Base-by-base conservation (phyloP, 768 basidiomycete genomes). In the Pulveroboletus ravenelii region DNA sequence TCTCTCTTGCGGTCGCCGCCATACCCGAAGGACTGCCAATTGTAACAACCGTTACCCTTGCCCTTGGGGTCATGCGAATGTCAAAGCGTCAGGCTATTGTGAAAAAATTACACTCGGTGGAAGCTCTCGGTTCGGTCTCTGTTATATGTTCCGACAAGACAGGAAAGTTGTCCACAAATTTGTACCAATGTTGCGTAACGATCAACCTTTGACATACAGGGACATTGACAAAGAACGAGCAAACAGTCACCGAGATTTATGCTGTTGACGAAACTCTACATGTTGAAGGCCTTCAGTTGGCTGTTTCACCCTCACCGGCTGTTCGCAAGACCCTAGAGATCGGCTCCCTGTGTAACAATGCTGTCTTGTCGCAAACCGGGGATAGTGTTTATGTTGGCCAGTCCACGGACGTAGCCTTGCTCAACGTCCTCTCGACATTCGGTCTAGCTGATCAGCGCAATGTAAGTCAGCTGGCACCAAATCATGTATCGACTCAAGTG, bases 101-200 rank as follows among this genome's bases (percentile, higher is more conserved):
- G 37, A 98, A 98, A 72, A 97, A 94, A 63, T 71, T 97, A 39
- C 95, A 93, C 55, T 93, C 90, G 3, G 94, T 98, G 3, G 94
- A 98, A 67, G 83, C 93, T 0, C 74, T 98, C 3, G 94, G 94
- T 2, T 91, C 89, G 3, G 91, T 97, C 12, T 93, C 89, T n/a
- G 94, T 98, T 9, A 94, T 98, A 54, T 98, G 94, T 63, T 93
- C 93, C 3, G 94, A 97, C 70, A 98, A 97, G 70, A 97, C 95
- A 40, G 93, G 91, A 84, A 56, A 45, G 77, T 56, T 9, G 9
- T 3, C 10, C 18, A 20, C 2, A 13, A 29, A 10, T 10, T 32
- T 8, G 37, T 0, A 15, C 39, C 12, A 12, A 32, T 23, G 7
- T 39, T 39, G 7, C 36, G 37, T 18, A 27, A 4, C 17, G 20